Conservation (phyloP, 108 stramenopile genomes). For the Nitzschia palea region DNA sequence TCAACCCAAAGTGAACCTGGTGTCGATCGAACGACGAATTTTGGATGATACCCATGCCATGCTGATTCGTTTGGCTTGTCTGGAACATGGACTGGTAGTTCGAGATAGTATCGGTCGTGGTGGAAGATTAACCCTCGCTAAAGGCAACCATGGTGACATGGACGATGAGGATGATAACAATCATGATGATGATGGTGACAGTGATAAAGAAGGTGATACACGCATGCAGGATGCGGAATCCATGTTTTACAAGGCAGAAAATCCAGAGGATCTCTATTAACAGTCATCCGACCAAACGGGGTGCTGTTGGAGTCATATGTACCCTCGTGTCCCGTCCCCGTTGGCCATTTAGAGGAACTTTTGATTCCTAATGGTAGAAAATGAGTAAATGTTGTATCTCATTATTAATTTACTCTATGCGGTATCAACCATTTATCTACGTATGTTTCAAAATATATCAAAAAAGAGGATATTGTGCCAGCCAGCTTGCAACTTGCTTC, state of each 20-base stretch:
- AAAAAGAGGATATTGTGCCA: too few species aligned
- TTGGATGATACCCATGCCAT: constrained; percentile 52
- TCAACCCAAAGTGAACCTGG: constrained; percentile 2
- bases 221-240: constrained; percentile 34
- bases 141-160: neutral
- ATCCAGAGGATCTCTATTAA: constrained; percentile 55
- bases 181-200: constrained; percentile 21
- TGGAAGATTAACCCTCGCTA: neutral
- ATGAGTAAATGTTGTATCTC: too few species aligned
- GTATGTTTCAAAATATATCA: too few species aligned
- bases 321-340: too few species aligned
- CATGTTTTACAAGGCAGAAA: constrained; percentile 3
- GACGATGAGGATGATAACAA: constrained; percentile 23
- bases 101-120: neutral
- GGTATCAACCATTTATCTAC: too few species aligned
- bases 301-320: too few species aligned
- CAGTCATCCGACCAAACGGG: neutral
- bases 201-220: constrained; percentile 18
- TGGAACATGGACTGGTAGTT: constrained; percentile 35
- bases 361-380: too few species aligned
- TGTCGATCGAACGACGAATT: constrained; percentile 19
- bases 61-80: constrained; percentile 54
- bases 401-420: too few species aligned
- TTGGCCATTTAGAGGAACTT: too few species aligned
- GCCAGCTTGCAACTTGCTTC: too few species aligned